phyloP scores from a whole-genome alignment of 495 filamentous ascomycete genomes.

The Penicillium chermesinum region DNA sequence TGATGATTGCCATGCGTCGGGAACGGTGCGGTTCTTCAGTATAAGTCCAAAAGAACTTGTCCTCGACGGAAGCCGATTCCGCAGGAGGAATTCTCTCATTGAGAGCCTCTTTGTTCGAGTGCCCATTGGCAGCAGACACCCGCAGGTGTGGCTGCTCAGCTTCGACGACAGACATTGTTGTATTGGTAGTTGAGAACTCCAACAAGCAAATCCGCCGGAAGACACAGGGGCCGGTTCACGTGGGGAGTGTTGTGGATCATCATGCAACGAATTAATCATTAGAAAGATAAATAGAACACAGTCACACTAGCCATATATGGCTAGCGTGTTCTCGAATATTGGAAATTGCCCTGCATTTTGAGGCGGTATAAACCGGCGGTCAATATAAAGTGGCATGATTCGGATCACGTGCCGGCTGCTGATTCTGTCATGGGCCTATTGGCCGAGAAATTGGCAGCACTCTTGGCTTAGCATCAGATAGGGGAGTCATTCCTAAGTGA shows the following conservation, averaged over 20 bases:
- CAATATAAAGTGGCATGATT: too few species aligned
- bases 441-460: too few species aligned
- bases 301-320: too few species aligned
- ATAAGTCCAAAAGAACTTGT: conserved; percentile 87
- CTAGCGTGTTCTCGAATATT: too few species aligned
- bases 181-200: conserved; percentile 10
- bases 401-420: too few species aligned
- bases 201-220: conserved; percentile 13
- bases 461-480: too few species aligned
- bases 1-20: conserved; percentile 87
- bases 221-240: conserved; percentile 28
- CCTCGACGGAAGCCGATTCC: conserved; percentile 34
- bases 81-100: conserved; percentile 32
- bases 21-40: conserved; percentile 97
- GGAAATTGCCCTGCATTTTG: too few species aligned
- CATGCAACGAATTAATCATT: conserved; percentile 8
- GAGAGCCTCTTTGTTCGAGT: conserved; percentile 12
- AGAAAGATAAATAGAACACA: not conserved
- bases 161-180: conserved; percentile 33
- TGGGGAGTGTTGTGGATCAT: conserved; percentile 37
- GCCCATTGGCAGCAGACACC: conserved; percentile 29
- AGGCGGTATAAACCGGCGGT: too few species aligned
- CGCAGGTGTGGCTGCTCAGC: conserved; percentile 36
- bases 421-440: too few species aligned
- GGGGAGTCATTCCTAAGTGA: too few species aligned